phyloP scores from a whole-genome alignment of 768 basidiomycete genomes.

The Plicaturopsis crispa region DNA sequence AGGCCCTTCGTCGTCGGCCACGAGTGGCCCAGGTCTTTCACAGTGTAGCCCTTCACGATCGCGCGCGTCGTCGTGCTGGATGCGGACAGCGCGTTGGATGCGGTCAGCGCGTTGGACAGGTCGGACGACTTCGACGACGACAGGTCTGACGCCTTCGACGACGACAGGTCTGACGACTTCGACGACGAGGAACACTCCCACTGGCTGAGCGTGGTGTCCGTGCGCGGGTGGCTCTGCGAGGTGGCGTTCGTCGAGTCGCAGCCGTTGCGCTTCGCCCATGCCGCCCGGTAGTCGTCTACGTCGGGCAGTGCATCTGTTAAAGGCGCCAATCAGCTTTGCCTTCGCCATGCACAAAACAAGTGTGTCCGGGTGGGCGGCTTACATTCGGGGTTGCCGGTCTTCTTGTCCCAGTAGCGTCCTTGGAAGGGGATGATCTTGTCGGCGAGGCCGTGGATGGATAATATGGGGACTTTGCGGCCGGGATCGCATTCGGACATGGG shows the following conservation, averaged over 20 bases:
- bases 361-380: not conserved
- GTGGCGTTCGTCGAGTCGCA: too few species aligned
- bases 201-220: too few species aligned
- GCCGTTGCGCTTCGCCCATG: constrained; percentile 12
- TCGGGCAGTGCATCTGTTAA: constrained; percentile 6
- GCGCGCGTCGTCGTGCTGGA: not conserved
- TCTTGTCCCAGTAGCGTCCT: constrained; percentile 8
- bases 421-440: constrained; percentile 10
- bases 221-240: too few species aligned
- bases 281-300: constrained; percentile 8
- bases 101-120: too few species aligned
- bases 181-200: constrained; percentile 3
- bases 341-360: not conserved
- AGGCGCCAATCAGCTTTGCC: too few species aligned
- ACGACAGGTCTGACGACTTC: too few species aligned
- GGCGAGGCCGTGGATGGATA: constrained; percentile 10
- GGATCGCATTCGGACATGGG: constrained; percentile 8
- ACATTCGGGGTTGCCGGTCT: too few species aligned
- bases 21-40: constrained; percentile 5
- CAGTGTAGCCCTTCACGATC: constrained; percentile 7
- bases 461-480: constrained; percentile 8
- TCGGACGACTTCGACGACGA: too few species aligned
- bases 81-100: too few species aligned
- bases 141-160: too few species aligned
- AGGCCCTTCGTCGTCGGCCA: constrained; percentile 8